These are phyloP conservation scores for Leishmania guyanensis DNA, from an alignment of 208 protist genomes.

Conservation along the genomic window DNA sequence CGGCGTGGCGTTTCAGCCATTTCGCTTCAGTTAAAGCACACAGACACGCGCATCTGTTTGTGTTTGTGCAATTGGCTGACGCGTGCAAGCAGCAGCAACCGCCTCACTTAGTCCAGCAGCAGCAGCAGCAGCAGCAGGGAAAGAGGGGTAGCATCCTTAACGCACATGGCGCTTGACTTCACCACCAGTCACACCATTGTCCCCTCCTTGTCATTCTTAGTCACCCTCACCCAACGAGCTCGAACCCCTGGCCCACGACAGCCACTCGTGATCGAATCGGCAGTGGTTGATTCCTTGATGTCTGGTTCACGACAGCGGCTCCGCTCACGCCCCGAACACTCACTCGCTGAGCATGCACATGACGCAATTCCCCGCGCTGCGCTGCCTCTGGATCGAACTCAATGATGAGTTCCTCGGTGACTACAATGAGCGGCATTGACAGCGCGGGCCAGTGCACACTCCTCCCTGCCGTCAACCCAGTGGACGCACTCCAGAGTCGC, in stretches of 20 bases:
- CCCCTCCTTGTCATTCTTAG: background rate
- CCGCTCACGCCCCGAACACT: conserved; percentile 77
- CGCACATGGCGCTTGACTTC: too few species aligned
- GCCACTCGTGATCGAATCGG: conserved; percentile 13
- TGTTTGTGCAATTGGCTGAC: background rate
- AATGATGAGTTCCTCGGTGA: conserved; percentile 47
- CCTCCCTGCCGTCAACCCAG: conserved; percentile 60
- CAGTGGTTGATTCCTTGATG: background rate
- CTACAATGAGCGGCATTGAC: conserved; percentile 22
- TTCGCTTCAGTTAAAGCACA: background rate
- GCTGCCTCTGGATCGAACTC: conserved; percentile 30
- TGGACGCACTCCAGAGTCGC: conserved; percentile 29
- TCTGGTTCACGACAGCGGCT: conserved; percentile 25
- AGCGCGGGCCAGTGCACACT: conserved; percentile 41
- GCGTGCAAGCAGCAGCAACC: background rate
- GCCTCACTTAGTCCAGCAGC: background rate
- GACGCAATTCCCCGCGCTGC: conserved; percentile 5
- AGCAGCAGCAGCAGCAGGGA: background rate
- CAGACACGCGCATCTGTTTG: background rate
- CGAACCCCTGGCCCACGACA: conserved; percentile 45
- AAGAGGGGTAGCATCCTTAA: background rate
- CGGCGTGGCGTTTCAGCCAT: background rate
- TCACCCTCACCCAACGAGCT: conserved; percentile 7
- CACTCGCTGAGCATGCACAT: conserved; percentile 27
- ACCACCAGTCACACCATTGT: background rate